Evolutionary conservation across 495 filamentous ascomycete species (phyloP).

Genomic region (Corynascus novoguineensis): DNA sequence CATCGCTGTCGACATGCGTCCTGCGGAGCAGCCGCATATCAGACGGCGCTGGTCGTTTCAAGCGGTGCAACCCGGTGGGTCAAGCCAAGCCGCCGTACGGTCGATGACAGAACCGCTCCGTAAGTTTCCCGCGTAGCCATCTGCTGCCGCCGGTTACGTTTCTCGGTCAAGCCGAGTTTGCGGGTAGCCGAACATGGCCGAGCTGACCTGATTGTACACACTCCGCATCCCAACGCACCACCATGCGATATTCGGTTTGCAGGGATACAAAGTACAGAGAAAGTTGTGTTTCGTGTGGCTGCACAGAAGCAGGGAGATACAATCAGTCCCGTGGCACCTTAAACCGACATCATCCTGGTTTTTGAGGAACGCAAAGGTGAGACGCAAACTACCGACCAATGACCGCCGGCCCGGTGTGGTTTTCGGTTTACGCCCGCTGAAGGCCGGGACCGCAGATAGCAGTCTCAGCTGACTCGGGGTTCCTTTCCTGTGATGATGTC

Average conservation of each 20-base stretch:
- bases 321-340: slow-evolving; percentile 23
- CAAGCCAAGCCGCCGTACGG: neutral
- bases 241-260: slow-evolving; percentile 23
- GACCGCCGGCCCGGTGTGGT: slow-evolving; percentile 1
- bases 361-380: neutral
- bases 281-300: no score
- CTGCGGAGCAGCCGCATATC: slow-evolving; percentile 26
- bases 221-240: slow-evolving; percentile 28
- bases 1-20: slow-evolving; percentile 22
- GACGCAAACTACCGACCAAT: neutral
- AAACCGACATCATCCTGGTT: neutral
- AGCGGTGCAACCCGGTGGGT: slow-evolving; percentile 13
- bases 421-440: neutral
- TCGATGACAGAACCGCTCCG: slow-evolving; percentile 6
- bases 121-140: neutral
- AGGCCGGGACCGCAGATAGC: neutral
- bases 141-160: neutral
- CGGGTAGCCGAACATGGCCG: neutral
- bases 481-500: neutral
- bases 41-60: slow-evolving; percentile 24
- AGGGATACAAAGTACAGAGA: no score
- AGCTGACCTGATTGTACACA: slow-evolving; percentile 2
- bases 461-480: neutral
- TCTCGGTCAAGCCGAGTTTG: slow-evolving; percentile 15
- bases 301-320: slow-evolving; percentile 17